Percentiles rank a stretch among this genome's conserved stretches.
phyloP scores from a whole-genome alignment of 202 grass and related monocot genomes.

The Saccharum hybrid region DNA sequence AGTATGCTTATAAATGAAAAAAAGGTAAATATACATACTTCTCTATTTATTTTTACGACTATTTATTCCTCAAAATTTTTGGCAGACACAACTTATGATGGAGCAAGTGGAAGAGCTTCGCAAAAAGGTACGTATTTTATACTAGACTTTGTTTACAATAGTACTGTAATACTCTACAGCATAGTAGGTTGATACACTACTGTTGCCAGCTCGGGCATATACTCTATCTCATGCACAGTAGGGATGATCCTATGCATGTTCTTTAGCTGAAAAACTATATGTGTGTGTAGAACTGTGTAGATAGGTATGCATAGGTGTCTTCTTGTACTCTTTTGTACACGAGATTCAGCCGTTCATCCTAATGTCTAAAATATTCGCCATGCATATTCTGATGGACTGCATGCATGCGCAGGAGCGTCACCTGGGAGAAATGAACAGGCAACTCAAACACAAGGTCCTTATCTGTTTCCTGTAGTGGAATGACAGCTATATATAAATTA shows the following conservation, averaged over 20 bases:
- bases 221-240: constrained; percentile 4
- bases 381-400: constrained; percentile 1
- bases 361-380: neutral
- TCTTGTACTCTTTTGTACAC: neutral
- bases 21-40: neutral
- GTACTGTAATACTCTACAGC: neutral
- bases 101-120: constrained; percentile 97
- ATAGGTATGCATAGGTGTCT: neutral
- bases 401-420: constrained; percentile 69
- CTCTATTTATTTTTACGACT: neutral
- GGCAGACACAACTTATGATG: constrained; percentile 88
- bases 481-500: neutral
- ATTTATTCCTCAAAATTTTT: neutral
- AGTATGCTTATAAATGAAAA: neutral
- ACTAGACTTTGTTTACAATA: neutral
- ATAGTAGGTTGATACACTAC: neutral
- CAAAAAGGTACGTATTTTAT: constrained; percentile 56
- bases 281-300: neutral
- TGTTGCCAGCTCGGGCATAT: neutral
- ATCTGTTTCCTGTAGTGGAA: neutral
- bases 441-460: constrained; percentile 80
- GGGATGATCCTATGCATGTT: neutral
- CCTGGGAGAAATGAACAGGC: constrained; percentile 87
- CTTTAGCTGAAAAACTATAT: constrained; percentile 22
- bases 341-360: neutral